Evolutionary conservation across 2,329 filamentous ascomycete genomes (phyloP).

Genomic region (Cytospora piceae): DNA sequence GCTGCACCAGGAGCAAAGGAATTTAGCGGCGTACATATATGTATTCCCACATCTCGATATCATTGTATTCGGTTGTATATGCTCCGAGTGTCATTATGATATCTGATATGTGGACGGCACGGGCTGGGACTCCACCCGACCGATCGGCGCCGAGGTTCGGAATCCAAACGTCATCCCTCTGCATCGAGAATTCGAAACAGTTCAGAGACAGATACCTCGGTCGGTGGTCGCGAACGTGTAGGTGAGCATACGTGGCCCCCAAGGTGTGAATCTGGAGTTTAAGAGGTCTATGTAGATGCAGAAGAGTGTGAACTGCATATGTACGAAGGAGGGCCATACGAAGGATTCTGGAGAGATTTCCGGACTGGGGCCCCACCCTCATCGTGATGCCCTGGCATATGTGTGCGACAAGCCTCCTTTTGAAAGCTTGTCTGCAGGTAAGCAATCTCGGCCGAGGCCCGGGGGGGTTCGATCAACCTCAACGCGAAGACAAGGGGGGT

Average conservation of each 20-base stretch:
- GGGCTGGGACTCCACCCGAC: neutral
- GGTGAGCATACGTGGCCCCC: neutral
- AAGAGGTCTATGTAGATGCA: neutral
- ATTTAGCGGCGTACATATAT: neutral
- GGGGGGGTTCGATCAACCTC: neutral
- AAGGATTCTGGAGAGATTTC: neutral
- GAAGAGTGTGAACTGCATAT: neutral
- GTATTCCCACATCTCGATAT: neutral
- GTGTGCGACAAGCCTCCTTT: neutral
- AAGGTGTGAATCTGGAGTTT: neutral
- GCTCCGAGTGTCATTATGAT: neutral
- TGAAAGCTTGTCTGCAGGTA: neutral
- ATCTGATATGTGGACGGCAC: neutral
- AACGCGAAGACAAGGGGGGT: too few species aligned
- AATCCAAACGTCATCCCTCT: neutral
- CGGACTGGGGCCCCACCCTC: neutral
- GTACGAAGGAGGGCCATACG: neutral
- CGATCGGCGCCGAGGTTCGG: neutral
- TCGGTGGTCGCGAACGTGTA: neutral
- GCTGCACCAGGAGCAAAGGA: neutral
- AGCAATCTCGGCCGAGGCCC: slow-evolving; percentile 1
- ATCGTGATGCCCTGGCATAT: neutral
- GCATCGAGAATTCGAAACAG: neutral
- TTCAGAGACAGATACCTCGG: neutral
- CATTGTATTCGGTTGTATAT: too few species aligned